Evolutionary conservation across 2,329 filamentous ascomycete species (phyloP).

Genomic region (Fusarium citri): DNA sequence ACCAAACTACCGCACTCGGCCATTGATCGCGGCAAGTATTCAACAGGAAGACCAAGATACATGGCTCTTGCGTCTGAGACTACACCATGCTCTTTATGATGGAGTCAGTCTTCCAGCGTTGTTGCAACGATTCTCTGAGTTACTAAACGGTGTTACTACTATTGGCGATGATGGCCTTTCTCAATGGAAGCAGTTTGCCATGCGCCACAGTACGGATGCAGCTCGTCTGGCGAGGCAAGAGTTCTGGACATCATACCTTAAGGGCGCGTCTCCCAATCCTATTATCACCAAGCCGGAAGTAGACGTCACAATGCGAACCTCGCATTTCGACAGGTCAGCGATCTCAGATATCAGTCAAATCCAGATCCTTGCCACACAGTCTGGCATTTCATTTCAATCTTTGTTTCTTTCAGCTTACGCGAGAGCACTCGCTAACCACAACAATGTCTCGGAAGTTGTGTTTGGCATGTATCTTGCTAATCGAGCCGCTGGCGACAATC

Average conservation of each 20-base stretch:
- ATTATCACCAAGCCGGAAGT: background rate
- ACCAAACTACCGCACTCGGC: background rate
- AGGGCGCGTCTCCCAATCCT: background rate
- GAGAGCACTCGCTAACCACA: constrained; percentile 51
- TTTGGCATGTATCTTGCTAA: constrained; percentile 90
- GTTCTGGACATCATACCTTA: constrained; percentile 60
- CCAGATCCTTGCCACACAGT: constrained; percentile 53
- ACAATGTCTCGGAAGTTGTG: constrained; percentile 60
- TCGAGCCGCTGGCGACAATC: constrained; percentile 65
- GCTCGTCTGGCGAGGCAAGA: constrained; percentile 34
- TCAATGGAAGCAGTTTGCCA: constrained; percentile 47
- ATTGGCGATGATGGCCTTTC: constrained; percentile 11
- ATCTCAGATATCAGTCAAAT: constrained; percentile 53
- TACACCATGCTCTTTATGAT: constrained; percentile 92
- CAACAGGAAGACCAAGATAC: constrained; percentile 19
- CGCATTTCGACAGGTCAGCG: constrained; percentile 60
- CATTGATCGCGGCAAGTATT: constrained; percentile 27
- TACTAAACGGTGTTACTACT: constrained; percentile 5
- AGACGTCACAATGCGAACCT: constrained; percentile 35
- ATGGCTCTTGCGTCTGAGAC: constrained; percentile 63
- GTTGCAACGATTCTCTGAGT: constrained; percentile 54
- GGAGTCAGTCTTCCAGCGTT: constrained; percentile 79
- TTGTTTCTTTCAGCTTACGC: constrained; percentile 81
- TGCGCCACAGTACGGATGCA: constrained; percentile 7
- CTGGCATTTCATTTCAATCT: constrained; percentile 76